Evolutionary conservation across 1,139 yeast genomes (phyloP), one percentile per base, ranked within the genome.

Genomic region (Scheffersomyces stambukii): DNA sequence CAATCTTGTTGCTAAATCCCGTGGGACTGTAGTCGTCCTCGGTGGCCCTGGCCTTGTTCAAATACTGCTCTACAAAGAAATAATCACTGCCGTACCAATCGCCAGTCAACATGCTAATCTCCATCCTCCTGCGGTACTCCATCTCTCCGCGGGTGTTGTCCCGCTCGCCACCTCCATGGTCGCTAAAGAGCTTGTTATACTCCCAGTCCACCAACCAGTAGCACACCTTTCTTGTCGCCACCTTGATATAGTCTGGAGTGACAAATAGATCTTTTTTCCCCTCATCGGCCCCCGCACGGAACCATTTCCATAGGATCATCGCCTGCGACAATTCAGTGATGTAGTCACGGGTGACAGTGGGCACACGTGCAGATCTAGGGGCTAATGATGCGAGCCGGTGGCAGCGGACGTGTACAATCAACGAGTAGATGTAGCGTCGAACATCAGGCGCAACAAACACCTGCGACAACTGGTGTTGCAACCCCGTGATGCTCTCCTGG

Each of bases 121-220:
- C 60, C 15, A 54, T 30, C 20, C 50, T 41, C 24, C 50, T 43
- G 15, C 45, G 45, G 20, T 40, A 35, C 13, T 38, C 41, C 13
- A 16, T 19, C 11, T n/a, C n/a, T n/a, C n/a, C n/a, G n/a, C n/a
- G n/a, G n/a, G n/a, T n/a, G n/a, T n/a, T n/a, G n/a, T n/a, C n/a
- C n/a, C n/a, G n/a, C n/a, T n/a, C n/a, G n/a, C n/a, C n/a, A n/a
- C n/a, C n/a, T n/a, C n/a, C n/a, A n/a, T n/a, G n/a, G n/a, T n/a
- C n/a, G n/a, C n/a, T n/a, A n/a, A n/a, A n/a, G n/a, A n/a, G n/a
- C n/a, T n/a, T 35, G 30, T 49, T 50, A 16, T 46, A 42, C 31
- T 64, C 70, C 73, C 73, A 67, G 40, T 64, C 67, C 10, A 66
- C 65, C 19, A 64, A 45, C 73, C 73, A 67, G 50, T 65, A 65